Evolutionary conservation across 2,329 filamentous ascomycete genomes (phyloP), one percentile per base, ranked within the genome.

Genomic region (Xylariaceae sp.): DNA sequence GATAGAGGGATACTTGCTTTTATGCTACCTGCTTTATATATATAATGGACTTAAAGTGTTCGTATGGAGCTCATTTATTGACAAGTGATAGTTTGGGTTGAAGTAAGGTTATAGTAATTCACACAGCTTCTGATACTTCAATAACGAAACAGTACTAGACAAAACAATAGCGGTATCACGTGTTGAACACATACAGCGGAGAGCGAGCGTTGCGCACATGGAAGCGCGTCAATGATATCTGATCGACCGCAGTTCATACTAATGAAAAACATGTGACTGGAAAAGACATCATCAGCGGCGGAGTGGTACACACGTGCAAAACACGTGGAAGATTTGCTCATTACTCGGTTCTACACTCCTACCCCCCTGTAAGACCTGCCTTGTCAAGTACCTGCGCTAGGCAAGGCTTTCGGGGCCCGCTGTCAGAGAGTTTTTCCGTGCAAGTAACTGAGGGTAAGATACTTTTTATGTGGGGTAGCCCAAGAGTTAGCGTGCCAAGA

Each of bases 241-340:
- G 26, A 24, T 40, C 12, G 3, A 14, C 21, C 12, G 26, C 14
- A 41, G n/a, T n/a, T n/a, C n/a, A n/a, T 33, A 24, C 37, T 11
- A 36, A 26, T 36, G 6, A 44, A n/a, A n/a, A 14, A 53, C 14
- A 41, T 14, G 33, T 26, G 19, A 24, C 41, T 11, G 36, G 26
- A 26, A 21, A 34, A 41, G 12, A 28, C n/a, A 53, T 39, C 40
- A 40, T 45, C 8, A 44, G 33, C 31, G 39, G 12, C 33, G 34
- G 34, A 34, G 9, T 37, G 41, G 43, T 23, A 47, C 51, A 41
- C 41, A 39, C 37, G n/a, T 43, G 49, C 23, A 16, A 11, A 17
- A 31, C 55, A 54, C 45, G 45, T 54, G 55, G 36, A 44, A 17
- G 19, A 8, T 6, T 11, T 45, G 24, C 7, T 24, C 2, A 17